Conservation (phyloP, 768 basidiomycete genomes). For the Podaxis carcinomalis region DNA sequence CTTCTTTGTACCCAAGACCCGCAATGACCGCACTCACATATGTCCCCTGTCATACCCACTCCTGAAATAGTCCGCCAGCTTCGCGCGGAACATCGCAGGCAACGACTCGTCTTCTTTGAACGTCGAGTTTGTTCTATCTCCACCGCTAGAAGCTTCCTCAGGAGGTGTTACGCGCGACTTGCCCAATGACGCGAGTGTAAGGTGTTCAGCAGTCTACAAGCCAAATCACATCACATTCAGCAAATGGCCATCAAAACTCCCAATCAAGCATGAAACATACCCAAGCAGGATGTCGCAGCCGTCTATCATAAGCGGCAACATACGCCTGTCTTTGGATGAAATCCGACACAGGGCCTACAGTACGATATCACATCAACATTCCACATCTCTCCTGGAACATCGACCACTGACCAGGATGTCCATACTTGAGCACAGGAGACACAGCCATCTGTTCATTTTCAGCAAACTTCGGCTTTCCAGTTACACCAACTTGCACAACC, state of each 20-base stretch:
- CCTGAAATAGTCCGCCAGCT: constrained; percentile 82
- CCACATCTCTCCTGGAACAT: background rate
- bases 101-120: constrained; percentile 84
- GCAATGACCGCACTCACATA: constrained; percentile 55
- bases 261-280: constrained; percentile 36
- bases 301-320: constrained; percentile 85
- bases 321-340: constrained; percentile 78
- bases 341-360: constrained; percentile 81
- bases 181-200: constrained; percentile 74
- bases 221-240: background rate
- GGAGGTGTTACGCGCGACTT: constrained; percentile 19
- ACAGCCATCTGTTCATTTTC: constrained; percentile 27
- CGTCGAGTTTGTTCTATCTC: constrained; percentile 69
- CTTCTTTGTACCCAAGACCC: background rate
- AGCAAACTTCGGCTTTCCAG: constrained; percentile 39
- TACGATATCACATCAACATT: background rate
- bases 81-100: constrained; percentile 75
- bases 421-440: constrained; percentile 61
- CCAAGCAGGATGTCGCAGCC: constrained; percentile 91
- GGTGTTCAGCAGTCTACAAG: constrained; percentile 87
- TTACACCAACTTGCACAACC: constrained; percentile 41
- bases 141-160: constrained; percentile 33
- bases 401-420: constrained; percentile 64
- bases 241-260: background rate
- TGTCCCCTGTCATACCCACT: constrained; percentile 97